phyloP scores from a whole-genome alignment of 371 early-diverging fungal genomes.

The Lichtheimia corymbifera region DNA sequence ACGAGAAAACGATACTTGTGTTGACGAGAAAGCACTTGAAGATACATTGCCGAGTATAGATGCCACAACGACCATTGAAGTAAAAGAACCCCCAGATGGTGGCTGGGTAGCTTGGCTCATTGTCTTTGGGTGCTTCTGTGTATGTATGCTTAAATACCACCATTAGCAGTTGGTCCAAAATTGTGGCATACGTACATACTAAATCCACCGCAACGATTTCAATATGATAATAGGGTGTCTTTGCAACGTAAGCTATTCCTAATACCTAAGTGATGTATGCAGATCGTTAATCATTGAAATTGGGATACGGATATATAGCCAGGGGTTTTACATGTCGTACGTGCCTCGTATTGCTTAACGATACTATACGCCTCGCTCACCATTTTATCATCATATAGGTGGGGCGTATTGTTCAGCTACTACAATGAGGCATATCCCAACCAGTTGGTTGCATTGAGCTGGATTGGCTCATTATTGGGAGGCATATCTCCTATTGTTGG shows the following conservation, averaged over 20 bases:
- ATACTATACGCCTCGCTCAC: background rate
- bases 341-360: background rate
- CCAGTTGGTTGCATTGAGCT: constrained; percentile 29
- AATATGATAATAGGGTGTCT: background rate
- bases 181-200: too few relatives aligned
- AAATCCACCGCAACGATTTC: too few relatives aligned
- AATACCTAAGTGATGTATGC: background rate
- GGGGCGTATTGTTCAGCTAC: constrained; percentile 35
- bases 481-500: too few relatives aligned
- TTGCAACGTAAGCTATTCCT: too few relatives aligned
- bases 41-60: too few relatives aligned
- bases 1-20: too few relatives aligned
- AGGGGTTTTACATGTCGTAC: constrained; percentile 42
- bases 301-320: background rate
- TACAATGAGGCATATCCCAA: constrained; percentile 38
- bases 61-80: background rate
- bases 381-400: constrained; percentile 20
- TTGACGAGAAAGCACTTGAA: too few relatives aligned
- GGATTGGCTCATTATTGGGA: too few relatives aligned
- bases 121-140: constrained; percentile 47
- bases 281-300: background rate
- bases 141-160: constrained; percentile 14
- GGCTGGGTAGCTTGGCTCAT: constrained; percentile 39
- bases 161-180: too few relatives aligned
- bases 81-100: constrained; percentile 29